phyloP scores from a whole-genome alignment of 2,329 filamentous ascomycete genomes.

The Trichocomaceae sp. region DNA sequence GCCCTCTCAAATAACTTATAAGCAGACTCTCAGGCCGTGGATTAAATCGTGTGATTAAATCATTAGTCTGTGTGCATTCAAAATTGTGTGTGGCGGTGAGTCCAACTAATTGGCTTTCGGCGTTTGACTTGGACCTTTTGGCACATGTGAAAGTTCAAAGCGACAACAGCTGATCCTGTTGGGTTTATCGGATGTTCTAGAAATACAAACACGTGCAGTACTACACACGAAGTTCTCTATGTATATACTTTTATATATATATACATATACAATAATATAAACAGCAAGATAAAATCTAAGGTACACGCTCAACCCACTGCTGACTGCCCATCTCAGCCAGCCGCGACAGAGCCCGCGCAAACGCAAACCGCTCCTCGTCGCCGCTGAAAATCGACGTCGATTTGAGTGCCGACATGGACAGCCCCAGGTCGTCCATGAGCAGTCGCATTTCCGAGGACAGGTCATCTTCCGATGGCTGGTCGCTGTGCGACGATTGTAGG shows the following conservation, averaged over 20 bases:
- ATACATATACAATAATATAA: too few species aligned
- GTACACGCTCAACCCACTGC: slow-evolving; percentile 91
- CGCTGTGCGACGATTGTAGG: slow-evolving; percentile 38
- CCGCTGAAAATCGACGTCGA: slow-evolving; percentile 81
- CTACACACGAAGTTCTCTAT: too few species aligned
- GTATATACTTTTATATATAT: too few species aligned
- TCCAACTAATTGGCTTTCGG: background rate
- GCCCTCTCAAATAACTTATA: too few species aligned
- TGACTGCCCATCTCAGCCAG: slow-evolving; percentile 88
- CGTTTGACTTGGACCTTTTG: background rate
- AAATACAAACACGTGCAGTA: too few species aligned
- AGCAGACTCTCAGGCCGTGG: too few species aligned
- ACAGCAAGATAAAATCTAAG: too few species aligned
- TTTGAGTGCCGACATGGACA: slow-evolving; percentile 79
- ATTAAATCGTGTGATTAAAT: background rate
- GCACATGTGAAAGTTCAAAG: background rate
- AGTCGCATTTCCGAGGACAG: slow-evolving; percentile 66
- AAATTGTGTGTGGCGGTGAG: background rate
- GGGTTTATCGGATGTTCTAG: too few species aligned
- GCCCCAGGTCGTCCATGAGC: slow-evolving; percentile 80
- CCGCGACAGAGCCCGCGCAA: slow-evolving; percentile 77
- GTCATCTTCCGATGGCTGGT: slow-evolving; percentile 38
- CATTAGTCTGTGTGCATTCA: background rate
- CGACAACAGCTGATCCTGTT: background rate
- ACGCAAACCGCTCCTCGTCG: slow-evolving; percentile 94